Evolutionary conservation across 129 eudicot species (phyloP), one percentile per base, ranked within the genome.

Genomic region (Rutidosis leptorrhynchoides): DNA sequence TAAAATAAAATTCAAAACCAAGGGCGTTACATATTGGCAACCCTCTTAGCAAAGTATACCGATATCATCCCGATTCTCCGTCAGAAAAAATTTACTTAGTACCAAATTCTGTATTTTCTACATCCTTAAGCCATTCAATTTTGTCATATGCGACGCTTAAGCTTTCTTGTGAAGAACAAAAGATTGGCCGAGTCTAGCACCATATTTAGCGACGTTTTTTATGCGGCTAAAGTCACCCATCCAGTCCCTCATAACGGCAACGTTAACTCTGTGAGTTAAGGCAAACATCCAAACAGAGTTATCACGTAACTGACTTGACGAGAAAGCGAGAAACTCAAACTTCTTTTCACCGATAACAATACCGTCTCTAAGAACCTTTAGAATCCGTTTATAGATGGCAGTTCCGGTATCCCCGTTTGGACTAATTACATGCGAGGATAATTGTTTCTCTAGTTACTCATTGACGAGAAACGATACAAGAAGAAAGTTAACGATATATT

Each of bases 231-330:
- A 90, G 40, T 84, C 84, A 53, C 95, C 97, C 97, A 90, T 87
- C 92, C 89, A 85, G 3, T 15, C 56, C 61, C 95, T 79, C 26
- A 90, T 90, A 24, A 19, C 77, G 15, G 90, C 78, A 26, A 95
- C 89, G 48, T 76, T 71, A 7, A 78, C 20, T 20, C 70, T 78
- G 24, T 52, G 58, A 5, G 87, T 74, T 45, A 92, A 71, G 60
- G 97, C 87, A 87, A 90, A 90, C 89, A 90, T 78, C 97, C 95
- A 90, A 49, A 81, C 80, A 24, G 97, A 90, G 74, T 87, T 84
- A 2, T 87, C 97, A 48, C 97, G 77, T 59, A 90, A 81, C 59
- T 90, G 97, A 55, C 97, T 90, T 0, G 97, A 87, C 19, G 97
- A 90, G 35, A 87, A 90, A 29, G 97, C 97, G 68, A 90, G 95